Conservation (phyloP, 805 yeast genomes). For the Cyberlindnera mississippiensis region DNA sequence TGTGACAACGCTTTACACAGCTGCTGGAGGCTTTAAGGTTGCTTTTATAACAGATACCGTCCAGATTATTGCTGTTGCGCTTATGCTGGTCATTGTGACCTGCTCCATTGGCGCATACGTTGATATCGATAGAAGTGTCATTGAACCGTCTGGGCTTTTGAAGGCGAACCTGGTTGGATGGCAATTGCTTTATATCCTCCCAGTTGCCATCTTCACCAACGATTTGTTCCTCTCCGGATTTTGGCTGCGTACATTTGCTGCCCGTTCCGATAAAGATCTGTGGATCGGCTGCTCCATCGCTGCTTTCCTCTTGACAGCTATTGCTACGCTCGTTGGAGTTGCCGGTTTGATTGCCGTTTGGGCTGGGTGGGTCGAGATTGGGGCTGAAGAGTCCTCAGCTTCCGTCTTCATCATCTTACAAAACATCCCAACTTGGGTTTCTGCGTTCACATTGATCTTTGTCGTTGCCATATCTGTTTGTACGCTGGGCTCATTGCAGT, state of each 20-base stretch:
- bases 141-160: conserved; percentile 62
- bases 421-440: conserved; percentile 79
- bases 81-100: conserved; percentile 64
- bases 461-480: conserved; percentile 75
- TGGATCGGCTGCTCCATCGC: conserved; percentile 75
- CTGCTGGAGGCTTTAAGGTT: conserved; percentile 84
- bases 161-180: conserved; percentile 74
- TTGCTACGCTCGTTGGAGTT: conserved; percentile 71
- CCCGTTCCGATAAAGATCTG: conserved; percentile 71
- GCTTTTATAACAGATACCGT: conserved; percentile 84
- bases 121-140: conserved; percentile 51
- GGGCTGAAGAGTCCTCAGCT: conserved; percentile 49
- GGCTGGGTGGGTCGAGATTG: conserved; percentile 60
- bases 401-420: conserved; percentile 71
- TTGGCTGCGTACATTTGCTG: conserved; percentile 93
- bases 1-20: conserved; percentile 83
- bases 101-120: conserved; percentile 76
- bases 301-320: conserved; percentile 54
- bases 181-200: conserved; percentile 81
- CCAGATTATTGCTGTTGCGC: conserved; percentile 71
- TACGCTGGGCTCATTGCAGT: conserved; percentile 83
- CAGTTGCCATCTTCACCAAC: conserved; percentile 84
- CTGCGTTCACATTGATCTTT: conserved; percentile 78
- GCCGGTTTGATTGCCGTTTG: conserved; percentile 89
- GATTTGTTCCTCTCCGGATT: conserved; percentile 89